Evolutionary conservation across 179 eudicot genomes (phyloP), one percentile per base, ranked within the genome.

Genomic region (Beta corolliflora): DNA sequence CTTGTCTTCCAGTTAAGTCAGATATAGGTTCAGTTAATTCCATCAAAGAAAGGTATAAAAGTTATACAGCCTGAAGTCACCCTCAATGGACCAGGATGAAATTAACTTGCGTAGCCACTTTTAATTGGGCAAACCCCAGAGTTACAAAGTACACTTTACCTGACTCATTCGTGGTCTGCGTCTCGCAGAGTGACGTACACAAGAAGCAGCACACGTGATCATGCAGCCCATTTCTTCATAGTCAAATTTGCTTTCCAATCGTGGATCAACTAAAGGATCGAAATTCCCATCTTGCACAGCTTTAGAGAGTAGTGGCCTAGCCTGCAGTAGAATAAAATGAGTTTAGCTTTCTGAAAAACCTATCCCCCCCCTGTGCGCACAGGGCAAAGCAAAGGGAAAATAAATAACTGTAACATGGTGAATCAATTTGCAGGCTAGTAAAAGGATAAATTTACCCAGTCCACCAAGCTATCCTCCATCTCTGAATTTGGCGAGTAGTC

Each of bases 381-480:
- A 72, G 19, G 48, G 46, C 54, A 53, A 56, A 76, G 76, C 50
- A 77, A 50, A 29, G 36, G 63, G 63, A 12, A 29, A 31, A 59
- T 58, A 11, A 50, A 19, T 9, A 1, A 6, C 12, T 31, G 15
- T 36, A 46, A 1, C 12, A 5, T 50, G 55, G 13, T 31, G 41
- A 82, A 44, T 48, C 21, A 31, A 53, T 41, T 56, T 45, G 11
- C 23, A 66, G 52, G 77, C 76, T 45, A 58, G 41, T 44, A 3
- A 64, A 67, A 7, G 25, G 19, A 75, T 8, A 36, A 82, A 25
- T 88, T 92, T 81, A 93, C 98, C 98, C 98, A 93, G 86, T 93
- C 98, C 36, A 95, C 98, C 85, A 95, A 90, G 89, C 98, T 92
- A 83, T 95, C 98, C 59, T 93, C 97, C 89, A 87, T 88, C 83